A percentile compares a stretch with the other conserved stretches of the same genome.
Conservation (phyloP, 192 early-diverging fungal species). For the Piromyces finnis region DNA sequence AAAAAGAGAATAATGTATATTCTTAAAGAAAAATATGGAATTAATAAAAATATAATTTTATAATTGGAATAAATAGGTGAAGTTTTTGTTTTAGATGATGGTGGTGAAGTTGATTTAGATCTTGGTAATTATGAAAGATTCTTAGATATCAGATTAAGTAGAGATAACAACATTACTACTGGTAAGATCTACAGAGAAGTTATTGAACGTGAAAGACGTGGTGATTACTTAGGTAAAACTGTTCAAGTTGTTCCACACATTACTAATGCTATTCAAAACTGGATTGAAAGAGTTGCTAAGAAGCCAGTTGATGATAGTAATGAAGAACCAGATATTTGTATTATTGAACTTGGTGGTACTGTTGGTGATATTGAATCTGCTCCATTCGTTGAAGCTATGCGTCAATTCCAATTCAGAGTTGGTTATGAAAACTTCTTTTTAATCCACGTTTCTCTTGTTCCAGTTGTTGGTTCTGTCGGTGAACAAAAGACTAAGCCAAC, state of each 20-base stretch:
- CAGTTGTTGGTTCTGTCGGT: constrained; percentile 89
- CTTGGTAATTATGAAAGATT: constrained; percentile 99
- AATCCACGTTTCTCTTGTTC: constrained; percentile 94
- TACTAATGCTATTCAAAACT: constrained; percentile 92
- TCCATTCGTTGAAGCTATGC: constrained; percentile 98
- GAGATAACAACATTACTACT: constrained; percentile 98
- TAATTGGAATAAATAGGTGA: constrained; percentile 43
- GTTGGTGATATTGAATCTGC: constrained; percentile 98
- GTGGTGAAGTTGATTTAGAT: constrained; percentile 97
- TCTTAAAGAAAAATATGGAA: too few species aligned
- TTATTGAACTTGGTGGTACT: constrained; percentile 94
- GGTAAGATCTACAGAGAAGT: constrained; percentile 95
- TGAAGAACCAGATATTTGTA: constrained; percentile 84
- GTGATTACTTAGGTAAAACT: constrained; percentile 96
- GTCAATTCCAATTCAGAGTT: constrained; percentile 99
- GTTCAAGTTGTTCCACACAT: constrained; percentile 98
- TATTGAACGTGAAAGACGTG: constrained; percentile 82
- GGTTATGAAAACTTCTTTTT: constrained; percentile 95
- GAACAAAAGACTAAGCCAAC: constrained; percentile 99
- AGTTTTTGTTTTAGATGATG: constrained; percentile 96
- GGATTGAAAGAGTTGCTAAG: constrained; percentile 88
- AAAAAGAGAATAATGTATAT: too few species aligned
- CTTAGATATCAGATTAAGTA: constrained; percentile 76
- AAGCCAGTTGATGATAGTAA: constrained; percentile 70
- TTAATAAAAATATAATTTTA: not conserved